These are phyloP conservation scores for Microsporum audouinii DNA, from an alignment of 2,329 filamentous ascomycete genomes.

Conservation along the genomic window DNA sequence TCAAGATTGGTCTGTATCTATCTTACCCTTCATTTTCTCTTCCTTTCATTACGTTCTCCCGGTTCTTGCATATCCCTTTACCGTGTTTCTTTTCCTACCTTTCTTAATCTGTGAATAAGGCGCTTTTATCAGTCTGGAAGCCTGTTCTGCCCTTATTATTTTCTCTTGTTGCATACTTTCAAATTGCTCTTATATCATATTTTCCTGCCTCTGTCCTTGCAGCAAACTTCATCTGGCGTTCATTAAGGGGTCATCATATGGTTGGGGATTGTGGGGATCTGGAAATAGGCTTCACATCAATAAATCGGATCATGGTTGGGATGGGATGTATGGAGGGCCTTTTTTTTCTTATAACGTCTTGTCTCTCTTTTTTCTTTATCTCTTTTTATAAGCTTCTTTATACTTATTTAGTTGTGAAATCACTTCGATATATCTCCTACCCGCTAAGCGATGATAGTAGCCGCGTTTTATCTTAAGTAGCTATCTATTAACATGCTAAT, in stretches of 20 bases:
- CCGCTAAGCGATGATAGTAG: too few species aligned
- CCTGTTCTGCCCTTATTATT: neutral
- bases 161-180: neutral
- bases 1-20: neutral
- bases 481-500: too few species aligned
- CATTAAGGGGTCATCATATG: neutral
- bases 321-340: neutral
- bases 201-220: neutral
- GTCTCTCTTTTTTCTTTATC: neutral
- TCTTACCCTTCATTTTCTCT: neutral
- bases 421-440: neutral
- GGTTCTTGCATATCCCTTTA: neutral
- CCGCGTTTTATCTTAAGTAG: too few species aligned
- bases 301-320: conserved; percentile 2
- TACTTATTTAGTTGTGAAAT: neutral
- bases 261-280: neutral
- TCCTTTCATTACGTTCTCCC: neutral
- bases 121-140: neutral
- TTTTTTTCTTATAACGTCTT: neutral
- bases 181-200: neutral
- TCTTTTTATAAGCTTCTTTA: neutral
- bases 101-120: neutral
- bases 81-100: neutral
- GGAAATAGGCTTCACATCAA: neutral
- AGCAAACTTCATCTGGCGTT: conserved; percentile 4